phyloP scores from a whole-genome alignment of 1,284 basidiomycete species.

The Psilocybe mexicana region DNA sequence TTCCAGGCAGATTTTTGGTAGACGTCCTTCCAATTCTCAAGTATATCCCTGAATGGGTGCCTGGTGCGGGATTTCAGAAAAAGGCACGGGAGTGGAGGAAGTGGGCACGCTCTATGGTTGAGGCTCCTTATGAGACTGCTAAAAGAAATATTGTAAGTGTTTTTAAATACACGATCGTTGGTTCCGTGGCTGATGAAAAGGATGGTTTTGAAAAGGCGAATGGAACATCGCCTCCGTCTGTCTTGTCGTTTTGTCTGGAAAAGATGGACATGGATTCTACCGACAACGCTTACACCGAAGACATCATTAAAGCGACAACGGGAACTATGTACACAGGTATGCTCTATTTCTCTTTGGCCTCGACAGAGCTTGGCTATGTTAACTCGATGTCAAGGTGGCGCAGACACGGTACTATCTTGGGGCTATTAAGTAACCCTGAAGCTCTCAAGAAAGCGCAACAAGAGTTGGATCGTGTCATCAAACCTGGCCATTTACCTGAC shows the following conservation, averaged over 20 bases:
- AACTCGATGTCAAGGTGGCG: constrained; percentile 20
- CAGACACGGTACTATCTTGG: constrained; percentile 32
- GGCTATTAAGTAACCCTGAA: constrained; percentile 36
- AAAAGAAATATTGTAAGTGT: not conserved
- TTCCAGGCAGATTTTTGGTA: too few species aligned
- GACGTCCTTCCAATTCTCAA: too few species aligned
- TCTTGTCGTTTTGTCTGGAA: not conserved
- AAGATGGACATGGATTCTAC: not conserved
- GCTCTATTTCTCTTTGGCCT: not conserved
- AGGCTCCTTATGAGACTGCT: not conserved
- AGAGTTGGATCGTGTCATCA: constrained; percentile 33
- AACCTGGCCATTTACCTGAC: constrained; percentile 28
- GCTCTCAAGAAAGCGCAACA: constrained; percentile 32
- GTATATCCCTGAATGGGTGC: too few species aligned
- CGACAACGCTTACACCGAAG: constrained; percentile 7
- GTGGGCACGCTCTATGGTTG: not conserved
- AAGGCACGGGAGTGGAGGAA: not conserved
- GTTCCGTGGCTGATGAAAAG: too few species aligned
- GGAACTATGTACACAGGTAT: constrained; percentile 18
- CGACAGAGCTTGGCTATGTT: not conserved
- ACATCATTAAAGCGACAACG: constrained; percentile 21
- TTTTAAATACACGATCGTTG: too few species aligned
- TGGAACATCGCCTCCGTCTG: constrained; percentile 24
- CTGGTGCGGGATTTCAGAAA: not conserved
- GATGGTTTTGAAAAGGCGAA: constrained; percentile 19